A percentile compares a stretch with the other conserved stretches of the same genome.
phyloP scores from a whole-genome alignment of 176 grass and related monocot species.

The Aegilops speltoides region DNA sequence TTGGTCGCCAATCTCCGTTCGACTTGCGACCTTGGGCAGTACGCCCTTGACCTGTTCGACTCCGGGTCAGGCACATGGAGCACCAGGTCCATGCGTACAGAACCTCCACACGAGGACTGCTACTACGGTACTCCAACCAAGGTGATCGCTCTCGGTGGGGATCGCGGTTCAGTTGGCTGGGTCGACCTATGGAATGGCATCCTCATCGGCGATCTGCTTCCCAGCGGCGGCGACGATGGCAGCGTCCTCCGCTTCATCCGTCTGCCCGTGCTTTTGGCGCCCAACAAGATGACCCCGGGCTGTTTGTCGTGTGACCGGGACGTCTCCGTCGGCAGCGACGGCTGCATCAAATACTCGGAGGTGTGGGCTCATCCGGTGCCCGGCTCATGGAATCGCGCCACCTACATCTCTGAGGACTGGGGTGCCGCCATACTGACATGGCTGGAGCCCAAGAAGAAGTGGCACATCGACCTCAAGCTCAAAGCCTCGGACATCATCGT shows the following conservation, averaged over 20 bases:
- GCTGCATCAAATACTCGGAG: not conserved
- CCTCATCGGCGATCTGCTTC: not conserved
- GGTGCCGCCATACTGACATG: no score
- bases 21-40: no score
- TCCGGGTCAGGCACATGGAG: no score
- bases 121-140: not conserved
- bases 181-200: not conserved
- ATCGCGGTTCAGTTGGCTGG: not conserved
- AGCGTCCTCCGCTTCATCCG: not conserved
- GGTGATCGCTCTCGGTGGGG: not conserved
- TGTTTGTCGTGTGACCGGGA: not conserved
- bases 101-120: not conserved
- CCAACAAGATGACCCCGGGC: not conserved
- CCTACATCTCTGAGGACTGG: conserved; percentile 17
- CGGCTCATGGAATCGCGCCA: not conserved
- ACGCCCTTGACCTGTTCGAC: no score
- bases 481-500: no score
- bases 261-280: not conserved
- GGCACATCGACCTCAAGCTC: no score
- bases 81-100: not conserved
- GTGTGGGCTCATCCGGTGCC: not conserved
- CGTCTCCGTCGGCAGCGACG: not conserved
- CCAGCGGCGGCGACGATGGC: no score
- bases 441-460: no score
- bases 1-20: no score